phyloP scores from a whole-genome alignment of 305 asterid genomes.

The Andrographis paniculata region DNA sequence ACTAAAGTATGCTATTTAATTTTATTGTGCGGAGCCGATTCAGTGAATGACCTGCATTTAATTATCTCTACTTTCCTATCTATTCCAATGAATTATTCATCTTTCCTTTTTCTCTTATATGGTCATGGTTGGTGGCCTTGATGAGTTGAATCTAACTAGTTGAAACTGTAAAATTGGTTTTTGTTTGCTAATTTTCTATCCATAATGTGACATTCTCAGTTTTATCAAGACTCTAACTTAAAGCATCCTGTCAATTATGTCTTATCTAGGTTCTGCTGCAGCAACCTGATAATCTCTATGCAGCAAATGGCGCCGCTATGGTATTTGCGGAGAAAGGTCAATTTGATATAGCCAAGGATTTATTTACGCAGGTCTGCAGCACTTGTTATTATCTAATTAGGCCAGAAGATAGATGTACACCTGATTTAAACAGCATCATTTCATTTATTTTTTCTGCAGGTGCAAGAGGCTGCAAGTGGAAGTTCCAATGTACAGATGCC shows the following conservation, averaged over 20 bases:
- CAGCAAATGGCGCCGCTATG: constrained; percentile 99
- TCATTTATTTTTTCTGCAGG: constrained; percentile 38
- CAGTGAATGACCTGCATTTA: constrained; percentile 6
- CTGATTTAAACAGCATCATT: background rate
- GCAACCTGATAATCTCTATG: constrained; percentile 87
- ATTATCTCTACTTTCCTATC: background rate
- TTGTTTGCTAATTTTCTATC: constrained; percentile 5
- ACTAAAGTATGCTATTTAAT: constrained; percentile 56
- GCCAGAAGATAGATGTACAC: constrained; percentile 11
- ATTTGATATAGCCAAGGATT: constrained; percentile 94
- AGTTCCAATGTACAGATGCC: constrained; percentile 83
- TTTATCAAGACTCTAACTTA: background rate
- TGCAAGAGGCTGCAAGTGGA: constrained; percentile 99
- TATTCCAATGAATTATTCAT: background rate
- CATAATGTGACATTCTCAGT: constrained; percentile 1
- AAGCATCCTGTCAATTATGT: too few species aligned
- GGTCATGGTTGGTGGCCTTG: background rate
- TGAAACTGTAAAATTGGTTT: constrained; percentile 4
- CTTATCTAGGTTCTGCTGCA: constrained; percentile 67
- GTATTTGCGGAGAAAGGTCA: constrained; percentile 94
- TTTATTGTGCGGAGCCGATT: constrained; percentile 13
- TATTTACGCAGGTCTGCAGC: constrained; percentile 82
- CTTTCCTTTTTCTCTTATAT: background rate
- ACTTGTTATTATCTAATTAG: constrained; percentile 17
- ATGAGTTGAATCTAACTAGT: background rate